Percentiles rank a stretch among this genome's conserved stretches.
phyloP scores from a whole-genome alignment of 768 basidiomycete species.

The Omphalotus guepiniiformis region DNA sequence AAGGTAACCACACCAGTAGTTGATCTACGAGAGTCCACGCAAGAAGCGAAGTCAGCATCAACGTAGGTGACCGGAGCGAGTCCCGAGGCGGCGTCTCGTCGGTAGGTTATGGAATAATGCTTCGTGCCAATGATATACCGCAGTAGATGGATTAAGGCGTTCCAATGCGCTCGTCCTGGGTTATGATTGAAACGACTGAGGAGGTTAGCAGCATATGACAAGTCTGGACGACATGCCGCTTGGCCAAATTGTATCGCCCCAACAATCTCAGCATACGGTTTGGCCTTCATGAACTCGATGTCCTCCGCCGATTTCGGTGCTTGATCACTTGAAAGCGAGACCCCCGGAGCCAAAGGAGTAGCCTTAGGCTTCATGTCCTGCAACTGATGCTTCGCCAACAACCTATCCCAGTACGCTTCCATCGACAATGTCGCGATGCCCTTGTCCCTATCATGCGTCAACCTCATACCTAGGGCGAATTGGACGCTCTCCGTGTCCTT shows the following conservation, averaged over 20 bases:
- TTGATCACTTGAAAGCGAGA: background rate
- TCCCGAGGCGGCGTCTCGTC: background rate
- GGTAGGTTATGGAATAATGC: background rate
- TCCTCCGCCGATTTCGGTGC: conserved; percentile 5
- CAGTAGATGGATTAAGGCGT: background rate
- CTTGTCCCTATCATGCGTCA: conserved; percentile 4
- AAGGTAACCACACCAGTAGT: background rate
- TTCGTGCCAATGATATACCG: conserved; percentile 2
- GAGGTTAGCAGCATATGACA: background rate
- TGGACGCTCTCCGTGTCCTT: conserved; percentile 6
- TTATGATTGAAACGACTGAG: conserved; percentile 4
- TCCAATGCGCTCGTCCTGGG: conserved; percentile 3
- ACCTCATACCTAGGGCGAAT: conserved; percentile 7
- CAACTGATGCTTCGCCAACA: conserved; percentile 12
- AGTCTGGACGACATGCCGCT: background rate
- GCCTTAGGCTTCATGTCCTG: background rate
- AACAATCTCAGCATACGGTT: background rate
- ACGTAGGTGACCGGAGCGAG: background rate
- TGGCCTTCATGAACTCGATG: background rate
- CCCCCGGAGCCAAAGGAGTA: conserved; percentile 11
- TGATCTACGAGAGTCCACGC: background rate
- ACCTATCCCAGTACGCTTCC: conserved; percentile 4
- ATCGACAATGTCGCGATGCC: conserved; percentile 3
- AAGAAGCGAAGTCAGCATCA: background rate
- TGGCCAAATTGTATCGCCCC: conserved; percentile 3